Percentiles rank a stretch among this genome's conserved stretches.
Evolutionary conservation across 345 rosid genomes (phyloP).

Genomic region (Murraya koenigii): DNA sequence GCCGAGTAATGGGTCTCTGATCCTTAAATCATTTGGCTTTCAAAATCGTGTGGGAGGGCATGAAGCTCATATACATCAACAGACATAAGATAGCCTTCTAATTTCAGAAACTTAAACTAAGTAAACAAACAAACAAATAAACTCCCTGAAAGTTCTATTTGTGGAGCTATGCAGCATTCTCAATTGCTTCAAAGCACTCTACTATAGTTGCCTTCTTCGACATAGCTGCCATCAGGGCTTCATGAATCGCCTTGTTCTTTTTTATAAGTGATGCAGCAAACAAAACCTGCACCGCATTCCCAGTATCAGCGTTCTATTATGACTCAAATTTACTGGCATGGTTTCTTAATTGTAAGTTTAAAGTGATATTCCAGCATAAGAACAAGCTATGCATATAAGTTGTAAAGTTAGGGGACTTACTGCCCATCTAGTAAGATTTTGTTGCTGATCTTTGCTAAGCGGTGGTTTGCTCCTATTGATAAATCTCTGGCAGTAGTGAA

Average conservation of each 20-base stretch:
- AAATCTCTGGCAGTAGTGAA: slow-evolving; percentile 54
- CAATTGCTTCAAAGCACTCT: slow-evolving; percentile 79
- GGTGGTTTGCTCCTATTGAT: slow-evolving; percentile 82
- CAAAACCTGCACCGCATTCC: slow-evolving; percentile 53
- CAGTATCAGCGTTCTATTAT: slow-evolving; percentile 3
- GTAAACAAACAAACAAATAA: background rate
- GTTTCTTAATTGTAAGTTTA: too few species aligned
- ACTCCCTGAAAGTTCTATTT: background rate
- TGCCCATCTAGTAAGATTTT: slow-evolving; percentile 97
- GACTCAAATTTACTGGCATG: background rate
- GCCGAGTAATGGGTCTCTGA: background rate
- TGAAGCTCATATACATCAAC: background rate
- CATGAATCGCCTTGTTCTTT: slow-evolving; percentile 66
- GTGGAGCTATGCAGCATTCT: slow-evolving; percentile 49
- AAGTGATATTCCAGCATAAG: background rate
- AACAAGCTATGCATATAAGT: background rate
- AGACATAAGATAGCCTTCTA: background rate
- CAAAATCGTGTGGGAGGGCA: background rate
- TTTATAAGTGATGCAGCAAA: slow-evolving; percentile 77
- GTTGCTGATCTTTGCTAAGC: slow-evolving; percentile 84
- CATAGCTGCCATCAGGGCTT: slow-evolving; percentile 78
- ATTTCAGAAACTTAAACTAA: background rate
- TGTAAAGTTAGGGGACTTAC: slow-evolving; percentile 38
- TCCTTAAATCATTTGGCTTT: background rate
- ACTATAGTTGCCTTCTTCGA: slow-evolving; percentile 65